Base-by-base conservation (phyloP, 352 stramenopile genomes). In the Blastocystis sp. region DNA sequence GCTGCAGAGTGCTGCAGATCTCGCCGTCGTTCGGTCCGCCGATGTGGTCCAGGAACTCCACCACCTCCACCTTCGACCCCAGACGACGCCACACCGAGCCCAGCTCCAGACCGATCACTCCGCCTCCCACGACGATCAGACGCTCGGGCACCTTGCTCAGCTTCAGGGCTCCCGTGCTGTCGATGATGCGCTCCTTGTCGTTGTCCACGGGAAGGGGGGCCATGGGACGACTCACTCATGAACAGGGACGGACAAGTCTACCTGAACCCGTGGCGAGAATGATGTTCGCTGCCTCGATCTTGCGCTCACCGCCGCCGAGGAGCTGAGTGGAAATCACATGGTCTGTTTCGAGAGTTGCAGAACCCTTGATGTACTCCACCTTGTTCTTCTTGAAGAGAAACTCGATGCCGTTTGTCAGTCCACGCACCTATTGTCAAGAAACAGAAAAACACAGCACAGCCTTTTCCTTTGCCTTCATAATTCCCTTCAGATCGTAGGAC, bases 311-410 rank as follows among this genome's bases (percentile, higher is more conserved):
- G 78, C 94, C 95, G 79, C 95, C 96, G 91, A 93, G 95, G 39
- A 98, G 92, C 26, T 93, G 91, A 16, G 99, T 96, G 0, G 92
- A 92, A 13, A 99, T 94, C 39, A 94, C 92, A 91, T 97, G 97
- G 87, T 97, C 93, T 30, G 93, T 94, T 34, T 94, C 93, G 76
- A 99, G 92, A 90, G 95, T 98, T 70, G 96, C 97, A 88, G 93
- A 95, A 43, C 97, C 97, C 92, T 98, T 98, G 91, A 98, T 95
- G 92, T 99, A 99, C 79, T 96, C 95, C 9, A 99, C 95, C 91
- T 98, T 98, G 93, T 99, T 97, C 93, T 99, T 99, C 92, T 99
- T 99, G 91, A 99, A 98, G 47, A 99, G 93, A 81, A 94, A 93
- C 91, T 98, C 97, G 90, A 99, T 99, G 55, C 97, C 97, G 59